A percentile compares a stretch with the other conserved stretches of the same genome.
Conservation (phyloP, 2,329 filamentous ascomycete species). For the Reticulascus tulasneorum region DNA sequence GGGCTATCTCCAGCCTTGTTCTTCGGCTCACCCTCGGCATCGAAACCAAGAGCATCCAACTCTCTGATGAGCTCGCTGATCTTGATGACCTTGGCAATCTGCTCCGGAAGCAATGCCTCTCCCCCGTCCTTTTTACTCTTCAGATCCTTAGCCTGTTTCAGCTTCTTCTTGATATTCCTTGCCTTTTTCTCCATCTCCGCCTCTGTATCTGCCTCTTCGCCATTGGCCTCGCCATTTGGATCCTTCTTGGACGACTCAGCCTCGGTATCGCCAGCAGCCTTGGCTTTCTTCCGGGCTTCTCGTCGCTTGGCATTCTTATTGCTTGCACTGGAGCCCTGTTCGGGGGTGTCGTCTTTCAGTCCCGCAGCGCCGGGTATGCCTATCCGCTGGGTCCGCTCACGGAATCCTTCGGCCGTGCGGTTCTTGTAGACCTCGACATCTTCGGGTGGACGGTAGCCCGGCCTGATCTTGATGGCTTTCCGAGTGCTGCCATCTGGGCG, state of each 20-base stretch:
- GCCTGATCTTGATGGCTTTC: constrained; percentile 89
- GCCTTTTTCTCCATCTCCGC: constrained; percentile 89
- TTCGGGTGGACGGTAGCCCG: constrained; percentile 90
- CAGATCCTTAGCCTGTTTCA: constrained; percentile 88
- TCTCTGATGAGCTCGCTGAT: constrained; percentile 92
- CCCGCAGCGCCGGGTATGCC: constrained; percentile 70
- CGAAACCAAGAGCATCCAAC: constrained; percentile 79
- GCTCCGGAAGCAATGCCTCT: constrained; percentile 79
- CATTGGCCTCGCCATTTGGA: constrained; percentile 18
- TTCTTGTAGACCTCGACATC: constrained; percentile 97
- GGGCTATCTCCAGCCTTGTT: constrained; percentile 9
- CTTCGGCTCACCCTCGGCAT: constrained; percentile 66
- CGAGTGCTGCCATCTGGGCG: constrained; percentile 88
- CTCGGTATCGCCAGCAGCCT: constrained; percentile 52
- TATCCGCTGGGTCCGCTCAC: constrained; percentile 63
- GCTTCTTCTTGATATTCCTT: constrained; percentile 86
- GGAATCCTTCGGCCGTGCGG: constrained; percentile 79
- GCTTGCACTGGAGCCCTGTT: constrained; percentile 44
- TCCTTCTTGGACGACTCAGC: constrained; percentile 28
- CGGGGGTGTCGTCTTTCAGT: constrained; percentile 44
- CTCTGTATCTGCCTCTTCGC: constrained; percentile 58
- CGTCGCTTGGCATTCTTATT: constrained; percentile 84
- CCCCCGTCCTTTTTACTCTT: constrained; percentile 88
- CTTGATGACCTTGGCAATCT: constrained; percentile 96
- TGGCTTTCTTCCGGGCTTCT: constrained; percentile 53